Evolutionary conservation across 768 basidiomycete genomes (phyloP).

Genomic region (Bullera alba): DNA sequence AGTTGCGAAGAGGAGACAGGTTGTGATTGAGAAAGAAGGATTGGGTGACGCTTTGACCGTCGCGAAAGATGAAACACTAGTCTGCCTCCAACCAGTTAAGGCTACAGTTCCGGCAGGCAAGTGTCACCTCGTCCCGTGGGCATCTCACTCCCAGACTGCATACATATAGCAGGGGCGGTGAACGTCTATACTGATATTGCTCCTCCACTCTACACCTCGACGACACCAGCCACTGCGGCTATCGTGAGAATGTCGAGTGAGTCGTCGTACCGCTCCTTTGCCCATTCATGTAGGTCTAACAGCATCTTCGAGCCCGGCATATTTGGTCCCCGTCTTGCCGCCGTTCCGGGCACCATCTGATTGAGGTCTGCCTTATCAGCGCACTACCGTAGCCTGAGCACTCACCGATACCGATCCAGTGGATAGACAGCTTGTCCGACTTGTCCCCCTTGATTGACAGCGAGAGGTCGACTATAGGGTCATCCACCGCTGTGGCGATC

Average conservation of each 20-base stretch:
- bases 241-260: constrained; percentile 37
- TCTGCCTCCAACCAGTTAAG: too few species aligned
- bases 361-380: constrained; percentile 47
- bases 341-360: constrained; percentile 46
- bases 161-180: too few species aligned
- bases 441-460: constrained; percentile 21
- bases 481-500: constrained; percentile 77
- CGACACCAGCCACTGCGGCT: constrained; percentile 35
- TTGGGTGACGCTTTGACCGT: too few species aligned
- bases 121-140: too few species aligned
- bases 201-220: constrained; percentile 30
- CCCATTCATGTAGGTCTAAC: constrained; percentile 65
- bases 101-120: too few species aligned
- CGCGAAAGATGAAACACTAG: too few species aligned
- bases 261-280: constrained; percentile 53
- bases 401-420: constrained; percentile 77
- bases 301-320: constrained; percentile 65
- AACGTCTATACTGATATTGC: too few species aligned
- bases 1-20: too few species aligned
- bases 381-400: constrained; percentile 18
- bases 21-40: too few species aligned
- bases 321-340: constrained; percentile 22
- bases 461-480: constrained; percentile 67
- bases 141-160: too few species aligned
- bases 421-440: constrained; percentile 51